phyloP scores from a whole-genome alignment of 2,329 filamentous ascomycete genomes.

The Cadophora malorum region DNA sequence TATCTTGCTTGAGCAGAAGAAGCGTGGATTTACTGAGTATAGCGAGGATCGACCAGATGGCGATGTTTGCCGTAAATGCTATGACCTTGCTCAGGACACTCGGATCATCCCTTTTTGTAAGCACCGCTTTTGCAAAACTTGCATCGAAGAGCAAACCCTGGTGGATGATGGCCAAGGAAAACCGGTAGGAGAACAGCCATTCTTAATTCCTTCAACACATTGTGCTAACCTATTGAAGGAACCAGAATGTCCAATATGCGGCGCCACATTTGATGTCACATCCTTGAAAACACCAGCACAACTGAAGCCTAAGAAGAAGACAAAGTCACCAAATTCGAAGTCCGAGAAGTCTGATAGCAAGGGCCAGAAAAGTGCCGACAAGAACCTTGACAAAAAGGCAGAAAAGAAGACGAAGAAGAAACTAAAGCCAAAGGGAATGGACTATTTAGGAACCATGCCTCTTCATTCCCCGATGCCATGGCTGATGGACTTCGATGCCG shows the following conservation, averaged over 20 bases:
- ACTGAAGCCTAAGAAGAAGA: no score
- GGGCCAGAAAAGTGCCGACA: no score
- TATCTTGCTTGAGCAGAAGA: background rate
- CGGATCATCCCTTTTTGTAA: background rate
- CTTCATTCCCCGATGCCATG: slow-evolving; percentile 3
- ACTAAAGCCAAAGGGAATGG: slow-evolving; percentile 4
- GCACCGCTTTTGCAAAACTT: slow-evolving; percentile 10
- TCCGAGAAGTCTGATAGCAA: no score
- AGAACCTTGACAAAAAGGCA: background rate
- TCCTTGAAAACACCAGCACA: background rate
- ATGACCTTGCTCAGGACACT: background rate
- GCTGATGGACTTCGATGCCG: slow-evolving; percentile 25
- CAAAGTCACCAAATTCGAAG: no score
- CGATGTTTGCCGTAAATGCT: background rate
- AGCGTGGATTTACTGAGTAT: background rate
- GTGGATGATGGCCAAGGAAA: background rate
- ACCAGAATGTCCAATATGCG: slow-evolving; percentile 1
- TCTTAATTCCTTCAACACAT: background rate
- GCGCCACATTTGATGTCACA: background rate
- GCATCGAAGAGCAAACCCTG: background rate
- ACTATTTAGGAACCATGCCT: slow-evolving; percentile 8
- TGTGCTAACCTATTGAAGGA: background rate
- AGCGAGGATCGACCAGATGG: no score
- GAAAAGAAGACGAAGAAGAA: background rate
- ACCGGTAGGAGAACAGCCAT: background rate